Base-by-base conservation (phyloP, 1,139 yeast genomes). In the Geotrichum phurueaensis region DNA sequence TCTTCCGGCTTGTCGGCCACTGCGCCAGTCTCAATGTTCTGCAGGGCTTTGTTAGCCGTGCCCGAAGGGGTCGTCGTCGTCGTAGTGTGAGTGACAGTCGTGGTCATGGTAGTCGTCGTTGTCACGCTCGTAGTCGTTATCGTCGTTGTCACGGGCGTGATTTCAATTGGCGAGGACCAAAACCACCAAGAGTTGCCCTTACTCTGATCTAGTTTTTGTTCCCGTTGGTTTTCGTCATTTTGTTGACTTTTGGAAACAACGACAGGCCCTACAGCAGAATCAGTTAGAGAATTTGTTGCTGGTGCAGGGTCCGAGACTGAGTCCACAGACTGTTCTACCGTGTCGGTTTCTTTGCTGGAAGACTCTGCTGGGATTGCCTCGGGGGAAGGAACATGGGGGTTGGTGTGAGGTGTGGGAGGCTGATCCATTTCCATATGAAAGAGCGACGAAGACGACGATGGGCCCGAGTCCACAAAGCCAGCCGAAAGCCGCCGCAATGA, bases 71-170 rank as follows among this genome's bases (percentile, higher is more conserved):
- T 48, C 10, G 53, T 3, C 2, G 52, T 55, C 12, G 48, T 33
- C 3, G 57, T 49, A 31, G 49, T 31, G n/a, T 48, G 33, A 2
- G 51, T 39, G 15, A 39, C 39, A 10, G 58, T 48, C 47, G 58
- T 55, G 25, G 49, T 49, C 36, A 53, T 55, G 3, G 58, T 55
- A 5, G 59, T 51, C 3, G 54, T 56, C 15, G 59, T 45, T 27
- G 54, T 51, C 22, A 39, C 29, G 18, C 52, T 27, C 43, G 53
- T 39, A 10, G 59, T 39, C 33, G 25, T 48, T 7, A 52, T 47
- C 25, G 51, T 47, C 36, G 27, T 25, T 4, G 48, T 25, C 15
- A 39, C 29, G n/a, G 52, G 43, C 27, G 58, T 36, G 51, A 53
- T 22, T 36, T 33, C 54, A 18, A n/a, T 20, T 27, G 54, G 54